Conservation (phyloP, 129 eudicot genomes). For the Ambrosia trifida region DNA sequence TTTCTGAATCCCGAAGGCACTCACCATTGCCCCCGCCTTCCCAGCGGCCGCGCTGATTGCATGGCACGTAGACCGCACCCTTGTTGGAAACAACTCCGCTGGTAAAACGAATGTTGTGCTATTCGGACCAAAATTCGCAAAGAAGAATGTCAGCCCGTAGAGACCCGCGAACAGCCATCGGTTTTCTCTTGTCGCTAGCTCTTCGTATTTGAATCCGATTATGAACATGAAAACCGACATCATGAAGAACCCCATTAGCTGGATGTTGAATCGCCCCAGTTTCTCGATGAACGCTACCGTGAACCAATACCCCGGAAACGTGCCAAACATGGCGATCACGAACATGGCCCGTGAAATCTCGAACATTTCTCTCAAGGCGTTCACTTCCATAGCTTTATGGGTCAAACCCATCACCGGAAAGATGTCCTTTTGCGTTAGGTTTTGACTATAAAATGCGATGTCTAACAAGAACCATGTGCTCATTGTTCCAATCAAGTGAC, state of each 20-base stretch:
- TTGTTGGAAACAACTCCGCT: conserved; percentile 65
- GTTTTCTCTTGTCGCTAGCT: conserved; percentile 30
- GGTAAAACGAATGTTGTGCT: conserved; percentile 65
- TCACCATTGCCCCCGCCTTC: conserved; percentile 65
- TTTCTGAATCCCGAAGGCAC: conserved; percentile 52
- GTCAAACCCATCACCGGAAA: conserved; percentile 43
- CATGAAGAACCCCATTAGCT: conserved; percentile 57
- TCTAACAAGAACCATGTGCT: conserved; percentile 56
- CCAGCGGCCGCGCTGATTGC: conserved; percentile 66
- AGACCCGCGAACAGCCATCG: conserved; percentile 42
- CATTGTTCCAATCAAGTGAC: conserved; percentile 48
- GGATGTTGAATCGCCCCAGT: conserved; percentile 57
- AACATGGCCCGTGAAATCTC: conserved; percentile 60
- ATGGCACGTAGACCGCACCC: conserved; percentile 63
- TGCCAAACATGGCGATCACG: conserved; percentile 50
- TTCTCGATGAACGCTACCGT: conserved; percentile 60
- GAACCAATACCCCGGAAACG: conserved; percentile 74
- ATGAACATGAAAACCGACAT: conserved; percentile 66
- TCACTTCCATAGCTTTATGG: conserved; percentile 17
- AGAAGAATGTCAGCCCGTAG: conserved; percentile 61
- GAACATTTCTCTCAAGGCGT: conserved; percentile 45
- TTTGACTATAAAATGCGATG: conserved; percentile 57
- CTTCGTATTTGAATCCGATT: conserved; percentile 48
- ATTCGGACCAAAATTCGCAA: conserved; percentile 68
- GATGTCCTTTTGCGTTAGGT: conserved; percentile 52